Base-by-base conservation (phyloP, 768 basidiomycete species). In the Podaxis sp. region DNA sequence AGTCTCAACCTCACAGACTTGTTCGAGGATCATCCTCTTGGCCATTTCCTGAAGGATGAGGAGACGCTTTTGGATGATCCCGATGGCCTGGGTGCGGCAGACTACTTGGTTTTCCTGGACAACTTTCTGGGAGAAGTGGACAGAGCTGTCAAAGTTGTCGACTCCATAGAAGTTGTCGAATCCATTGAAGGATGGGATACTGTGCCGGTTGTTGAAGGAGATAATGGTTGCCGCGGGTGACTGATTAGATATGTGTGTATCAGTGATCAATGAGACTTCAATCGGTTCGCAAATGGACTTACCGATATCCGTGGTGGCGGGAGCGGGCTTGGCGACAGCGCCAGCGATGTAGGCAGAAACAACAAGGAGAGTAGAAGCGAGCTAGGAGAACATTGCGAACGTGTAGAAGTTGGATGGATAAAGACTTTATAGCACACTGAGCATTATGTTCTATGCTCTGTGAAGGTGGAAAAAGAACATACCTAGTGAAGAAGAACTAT, bases 11-110 rank as follows among this genome's bases (percentile, higher is more conserved):
- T 74, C 73, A 67, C 74, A 76, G 61, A 73, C 63, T 59, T 69
- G 69, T 53, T 73, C 66, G 13, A 68, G 64, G 62, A 74, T 71
- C 50, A 73, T 66, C 67, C 71, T 68, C 66, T 75, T 76, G 16
- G 73, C 70, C 61, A 73, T 67, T 66, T 76, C 75, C 55, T 75
- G 74, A 38, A 80, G 70, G 55, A 82, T 72, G 42, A 76, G 70
- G 32, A 81, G 73, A 5, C 74, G 72, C 61, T 82, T 79, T 60
- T 73, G 70, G 58, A 76, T 46, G 60, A 76, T 70, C 52, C 67
- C 66, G 60, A 62, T 70, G 62, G 65, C 65, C 65, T 74, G 65
- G 7, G 70, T 63, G 56, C 70, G 70, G 70, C 74, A 76, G 44
- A 73, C 73, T 6, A 70, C 55, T 42, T 70, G 56, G 13, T 71